These are phyloP conservation scores for Prototheca wickerhamii DNA, from an alignment of 163 green algal genomes.

Conservation along the genomic window DNA sequence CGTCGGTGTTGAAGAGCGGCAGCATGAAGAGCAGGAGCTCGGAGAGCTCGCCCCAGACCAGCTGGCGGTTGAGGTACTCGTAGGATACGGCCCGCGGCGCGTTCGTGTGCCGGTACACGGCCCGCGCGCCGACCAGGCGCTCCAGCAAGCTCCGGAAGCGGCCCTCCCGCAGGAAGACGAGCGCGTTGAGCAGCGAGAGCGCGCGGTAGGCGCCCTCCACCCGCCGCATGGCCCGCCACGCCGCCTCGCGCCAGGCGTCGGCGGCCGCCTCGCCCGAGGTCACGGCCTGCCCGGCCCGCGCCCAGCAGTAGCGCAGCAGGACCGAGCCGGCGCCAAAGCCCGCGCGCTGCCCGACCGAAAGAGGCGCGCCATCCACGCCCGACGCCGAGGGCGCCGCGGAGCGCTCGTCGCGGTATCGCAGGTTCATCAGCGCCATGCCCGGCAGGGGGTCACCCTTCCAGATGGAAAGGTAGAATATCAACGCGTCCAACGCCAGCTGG, in stretches of 20 bases:
- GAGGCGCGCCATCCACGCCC: conserved; percentile 56
- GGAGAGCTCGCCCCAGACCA: conserved; percentile 77
- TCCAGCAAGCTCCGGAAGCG: conserved; percentile 68
- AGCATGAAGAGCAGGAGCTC: conserved; percentile 80
- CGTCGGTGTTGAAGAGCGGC: conserved; percentile 56
- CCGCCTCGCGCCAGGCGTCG: conserved; percentile 11
- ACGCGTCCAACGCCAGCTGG: conserved; percentile 45
- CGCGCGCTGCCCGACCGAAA: conserved; percentile 40
- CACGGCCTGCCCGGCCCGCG: conserved; percentile 23
- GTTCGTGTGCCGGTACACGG: conserved; percentile 66
- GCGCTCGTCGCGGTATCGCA: conserved; percentile 73
- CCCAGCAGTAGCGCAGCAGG: conserved; percentile 57
- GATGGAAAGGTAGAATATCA: conserved; percentile 65
- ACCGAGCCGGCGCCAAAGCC: conserved; percentile 44
- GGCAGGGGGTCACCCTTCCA: conserved; percentile 56
- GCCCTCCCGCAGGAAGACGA: conserved; percentile 62
- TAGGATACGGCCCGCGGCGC: conserved; percentile 70
- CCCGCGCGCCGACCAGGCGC: conserved; percentile 49
- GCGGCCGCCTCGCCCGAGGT: conserved; percentile 20
- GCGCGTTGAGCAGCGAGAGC: conserved; percentile 53
- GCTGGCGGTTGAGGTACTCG: conserved; percentile 93
- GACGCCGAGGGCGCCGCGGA: neutral
- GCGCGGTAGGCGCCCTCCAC: conserved; percentile 47
- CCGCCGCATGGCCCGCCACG: conserved; percentile 29
- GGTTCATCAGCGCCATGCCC: conserved; percentile 81